A percentile compares a stretch with the other conserved stretches of the same genome.
These are phyloP conservation scores for Aspergillus incahuasiensis DNA, from an alignment of 495 filamentous ascomycete species.

Conservation along the genomic window DNA sequence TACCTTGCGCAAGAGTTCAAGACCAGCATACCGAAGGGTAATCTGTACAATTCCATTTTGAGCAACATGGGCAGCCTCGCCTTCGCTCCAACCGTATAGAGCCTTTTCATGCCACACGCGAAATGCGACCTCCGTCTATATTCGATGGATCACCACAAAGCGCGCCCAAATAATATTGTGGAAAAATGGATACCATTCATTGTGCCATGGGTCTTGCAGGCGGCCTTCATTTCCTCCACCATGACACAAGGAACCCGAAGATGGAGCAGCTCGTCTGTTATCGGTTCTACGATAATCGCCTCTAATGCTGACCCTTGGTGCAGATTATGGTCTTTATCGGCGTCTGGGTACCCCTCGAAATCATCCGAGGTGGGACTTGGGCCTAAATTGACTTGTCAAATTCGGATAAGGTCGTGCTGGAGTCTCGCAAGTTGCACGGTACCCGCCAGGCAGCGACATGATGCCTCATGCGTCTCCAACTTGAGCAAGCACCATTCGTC, in stretches of 20 bases:
- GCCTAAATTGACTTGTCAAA: background rate
- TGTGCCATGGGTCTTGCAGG: conserved; percentile 1
- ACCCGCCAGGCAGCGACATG: background rate
- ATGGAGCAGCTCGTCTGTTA: conserved; percentile 5
- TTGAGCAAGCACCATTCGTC: too few relatives aligned
- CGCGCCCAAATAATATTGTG: background rate
- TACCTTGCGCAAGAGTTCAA: background rate
- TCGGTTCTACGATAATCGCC: background rate
- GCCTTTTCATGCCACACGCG: conserved; percentile 6
- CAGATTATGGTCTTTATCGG: background rate
- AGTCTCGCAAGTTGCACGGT: background rate
- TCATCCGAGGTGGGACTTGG: background rate
- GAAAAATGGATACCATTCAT: background rate
- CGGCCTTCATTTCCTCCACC: background rate
- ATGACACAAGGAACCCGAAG: background rate
- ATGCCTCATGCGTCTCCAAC: too few relatives aligned
- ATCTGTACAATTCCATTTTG: background rate
- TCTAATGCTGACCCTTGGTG: background rate
- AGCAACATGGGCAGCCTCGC: background rate
- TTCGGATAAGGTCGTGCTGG: background rate
- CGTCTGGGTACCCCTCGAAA: background rate
- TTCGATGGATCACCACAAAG: background rate
- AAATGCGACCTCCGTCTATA: conserved; percentile 2
- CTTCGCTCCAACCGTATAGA: background rate
- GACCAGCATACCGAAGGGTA: background rate